These are phyloP conservation scores for Rosa multiflora DNA, from an alignment of 306 rosid genomes.

Conservation along the genomic window DNA sequence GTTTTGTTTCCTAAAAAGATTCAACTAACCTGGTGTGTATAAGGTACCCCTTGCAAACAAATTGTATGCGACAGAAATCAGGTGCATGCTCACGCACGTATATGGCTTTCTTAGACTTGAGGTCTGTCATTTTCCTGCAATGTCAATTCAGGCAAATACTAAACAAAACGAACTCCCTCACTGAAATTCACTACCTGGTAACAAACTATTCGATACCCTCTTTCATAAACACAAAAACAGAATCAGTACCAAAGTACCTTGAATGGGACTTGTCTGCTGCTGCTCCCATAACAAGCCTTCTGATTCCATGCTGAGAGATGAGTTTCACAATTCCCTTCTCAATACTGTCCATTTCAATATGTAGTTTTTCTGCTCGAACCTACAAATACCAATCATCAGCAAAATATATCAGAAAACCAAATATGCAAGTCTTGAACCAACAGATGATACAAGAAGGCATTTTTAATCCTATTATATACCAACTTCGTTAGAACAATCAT, in stretches of 20 bases:
- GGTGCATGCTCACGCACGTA: constrained; percentile 70
- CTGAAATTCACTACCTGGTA: neutral
- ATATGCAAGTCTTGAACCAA: neutral
- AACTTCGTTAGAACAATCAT: neutral
- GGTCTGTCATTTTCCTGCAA: constrained; percentile 71
- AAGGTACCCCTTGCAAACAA: constrained; percentile 76
- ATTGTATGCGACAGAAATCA: constrained; percentile 61
- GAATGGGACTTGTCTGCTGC: constrained; percentile 71
- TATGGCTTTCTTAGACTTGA: constrained; percentile 79
- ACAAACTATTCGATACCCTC: neutral
- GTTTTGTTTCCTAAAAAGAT: neutral
- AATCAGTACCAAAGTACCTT: constrained; percentile 35
- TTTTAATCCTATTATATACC: no score
- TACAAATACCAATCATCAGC: constrained; percentile 21
- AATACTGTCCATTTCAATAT: constrained; percentile 52
- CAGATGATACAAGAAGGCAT: neutral
- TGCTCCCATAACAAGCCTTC: constrained; percentile 88
- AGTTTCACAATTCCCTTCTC: constrained; percentile 83
- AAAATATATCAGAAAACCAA: neutral
- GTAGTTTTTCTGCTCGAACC: constrained; percentile 52
- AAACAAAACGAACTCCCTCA: neutral
- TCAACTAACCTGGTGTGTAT: constrained; percentile 61
- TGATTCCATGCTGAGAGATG: constrained; percentile 46
- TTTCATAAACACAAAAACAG: neutral
- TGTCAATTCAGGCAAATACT: constrained; percentile 17